These are phyloP conservation scores for Calocera viscosa DNA, from an alignment of 768 basidiomycete species.

Conservation along the genomic window DNA sequence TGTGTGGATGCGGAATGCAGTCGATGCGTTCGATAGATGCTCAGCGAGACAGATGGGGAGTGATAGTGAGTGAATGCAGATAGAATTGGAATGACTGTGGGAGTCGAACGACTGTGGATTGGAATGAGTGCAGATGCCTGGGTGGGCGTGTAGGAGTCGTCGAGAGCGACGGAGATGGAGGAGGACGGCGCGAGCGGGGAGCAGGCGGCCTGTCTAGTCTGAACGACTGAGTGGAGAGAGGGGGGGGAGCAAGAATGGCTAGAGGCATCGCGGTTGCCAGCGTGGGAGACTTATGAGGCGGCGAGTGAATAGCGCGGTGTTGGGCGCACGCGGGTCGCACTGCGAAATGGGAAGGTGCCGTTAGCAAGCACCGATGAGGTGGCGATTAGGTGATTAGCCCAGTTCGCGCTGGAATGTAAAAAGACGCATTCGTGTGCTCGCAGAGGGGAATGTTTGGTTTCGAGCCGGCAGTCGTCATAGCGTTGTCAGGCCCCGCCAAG, in stretches of 20 bases:
- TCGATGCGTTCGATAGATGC: conserved; percentile 1
- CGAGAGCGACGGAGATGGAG: not conserved
- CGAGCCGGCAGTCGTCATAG: conserved; percentile 9
- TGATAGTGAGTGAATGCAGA: not conserved
- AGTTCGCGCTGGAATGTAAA: not conserved
- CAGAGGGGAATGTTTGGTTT: not conserved
- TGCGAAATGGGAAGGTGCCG: not conserved
- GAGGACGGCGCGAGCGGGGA: not conserved
- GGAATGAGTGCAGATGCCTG: conserved; percentile 3
- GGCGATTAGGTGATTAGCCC: conserved; percentile 2
- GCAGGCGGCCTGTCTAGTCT: not conserved
- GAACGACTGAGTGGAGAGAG: not conserved
- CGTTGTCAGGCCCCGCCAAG: not conserved
- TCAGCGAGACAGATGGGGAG: not conserved
- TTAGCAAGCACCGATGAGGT: not conserved
- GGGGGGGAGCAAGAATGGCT: conserved; percentile 6
- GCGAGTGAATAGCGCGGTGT: not conserved
- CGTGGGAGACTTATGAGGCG: conserved; percentile 5
- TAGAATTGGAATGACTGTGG: not conserved
- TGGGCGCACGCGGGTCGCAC: too few species aligned
- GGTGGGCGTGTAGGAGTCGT: not conserved
- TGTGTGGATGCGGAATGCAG: not conserved
- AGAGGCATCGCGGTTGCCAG: not conserved
- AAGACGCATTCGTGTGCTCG: not conserved
- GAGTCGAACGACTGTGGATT: not conserved